phyloP scores from a whole-genome alignment of 2,329 filamentous ascomycete genomes.

The Aureobasidium mangrovei region DNA sequence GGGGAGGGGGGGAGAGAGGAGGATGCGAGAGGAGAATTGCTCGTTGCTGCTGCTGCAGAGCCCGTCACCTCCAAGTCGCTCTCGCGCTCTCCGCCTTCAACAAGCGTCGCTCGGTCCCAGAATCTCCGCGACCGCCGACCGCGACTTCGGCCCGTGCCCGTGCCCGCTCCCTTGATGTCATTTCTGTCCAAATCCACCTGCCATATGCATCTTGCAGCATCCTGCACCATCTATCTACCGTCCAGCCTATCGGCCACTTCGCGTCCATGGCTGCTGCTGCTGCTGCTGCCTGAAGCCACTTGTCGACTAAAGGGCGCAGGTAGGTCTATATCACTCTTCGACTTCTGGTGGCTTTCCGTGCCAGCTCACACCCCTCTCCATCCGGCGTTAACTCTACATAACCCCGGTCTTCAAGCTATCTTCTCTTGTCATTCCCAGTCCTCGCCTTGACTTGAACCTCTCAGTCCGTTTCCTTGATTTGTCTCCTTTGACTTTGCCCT shows the following conservation, averaged over 20 bases:
- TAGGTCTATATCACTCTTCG: not conserved
- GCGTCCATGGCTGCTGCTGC: not conserved
- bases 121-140: not conserved
- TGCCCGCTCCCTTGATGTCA: slow-evolving; percentile 1
- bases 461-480: not conserved
- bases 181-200: too few species aligned
- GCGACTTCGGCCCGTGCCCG: not conserved
- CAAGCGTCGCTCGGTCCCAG: not conserved
- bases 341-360: not conserved
- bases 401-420: not conserved
- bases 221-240: not conserved
- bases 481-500: not conserved
- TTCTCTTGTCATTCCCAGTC: not conserved
- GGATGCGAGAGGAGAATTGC: not conserved
- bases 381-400: not conserved
- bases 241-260: not conserved
- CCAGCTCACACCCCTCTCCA: not conserved
- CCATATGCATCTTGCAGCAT: not conserved
- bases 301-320: not conserved
- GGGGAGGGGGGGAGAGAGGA: not conserved
- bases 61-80: too few species aligned
- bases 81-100: slow-evolving; percentile 1
- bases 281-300: not conserved
- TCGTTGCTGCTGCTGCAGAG: not conserved
- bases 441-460: too few species aligned